Conservation (phyloP, 768 basidiomycete species). For the Jaapia argillacea region DNA sequence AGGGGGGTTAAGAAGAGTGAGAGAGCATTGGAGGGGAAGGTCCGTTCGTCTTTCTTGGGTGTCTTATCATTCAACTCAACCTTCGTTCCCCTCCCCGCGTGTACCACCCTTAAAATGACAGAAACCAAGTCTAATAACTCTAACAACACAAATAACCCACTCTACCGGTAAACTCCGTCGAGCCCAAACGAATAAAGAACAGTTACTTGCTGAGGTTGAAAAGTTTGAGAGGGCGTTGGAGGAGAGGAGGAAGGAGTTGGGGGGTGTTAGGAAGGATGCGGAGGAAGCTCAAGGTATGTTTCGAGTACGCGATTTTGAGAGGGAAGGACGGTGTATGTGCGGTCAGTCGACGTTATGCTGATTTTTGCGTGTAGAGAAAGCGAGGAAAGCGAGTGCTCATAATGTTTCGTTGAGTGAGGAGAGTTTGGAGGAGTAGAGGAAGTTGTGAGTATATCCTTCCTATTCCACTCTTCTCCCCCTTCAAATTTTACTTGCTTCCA, state of each 20-base stretch:
- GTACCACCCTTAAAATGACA: no score
- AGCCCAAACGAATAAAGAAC: conserved; percentile 50
- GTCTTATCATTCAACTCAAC: not conserved
- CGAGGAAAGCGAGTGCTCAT: conserved; percentile 58
- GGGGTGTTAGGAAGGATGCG: conserved; percentile 55
- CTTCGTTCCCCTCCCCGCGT: no score
- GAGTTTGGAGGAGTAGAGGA: conserved; percentile 79
- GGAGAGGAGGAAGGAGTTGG: conserved; percentile 54
- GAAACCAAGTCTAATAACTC: conserved; percentile 77
- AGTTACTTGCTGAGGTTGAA: conserved; percentile 50
- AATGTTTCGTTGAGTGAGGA: conserved; percentile 77
- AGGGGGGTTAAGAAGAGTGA: conserved; percentile 85
- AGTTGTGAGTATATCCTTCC: conserved; percentile 48
- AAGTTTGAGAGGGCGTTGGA: conserved; percentile 43
- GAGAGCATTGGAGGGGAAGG: conserved; percentile 80
- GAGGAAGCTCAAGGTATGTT: conserved; percentile 68
- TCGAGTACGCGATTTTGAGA: not conserved
- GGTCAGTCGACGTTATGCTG: no score
- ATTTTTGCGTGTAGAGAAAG: conserved; percentile 60
- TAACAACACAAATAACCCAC: conserved; percentile 86
- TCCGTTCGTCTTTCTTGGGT: conserved; percentile 12
- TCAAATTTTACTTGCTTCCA: no score
- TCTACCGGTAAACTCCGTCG: conserved; percentile 70
- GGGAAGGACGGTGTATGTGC: no score
- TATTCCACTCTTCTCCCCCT: no score